A percentile compares a stretch with the other conserved stretches of the same genome.
Conservation (phyloP, 129 eudicot species). For the Flaveria bidentis region DNA sequence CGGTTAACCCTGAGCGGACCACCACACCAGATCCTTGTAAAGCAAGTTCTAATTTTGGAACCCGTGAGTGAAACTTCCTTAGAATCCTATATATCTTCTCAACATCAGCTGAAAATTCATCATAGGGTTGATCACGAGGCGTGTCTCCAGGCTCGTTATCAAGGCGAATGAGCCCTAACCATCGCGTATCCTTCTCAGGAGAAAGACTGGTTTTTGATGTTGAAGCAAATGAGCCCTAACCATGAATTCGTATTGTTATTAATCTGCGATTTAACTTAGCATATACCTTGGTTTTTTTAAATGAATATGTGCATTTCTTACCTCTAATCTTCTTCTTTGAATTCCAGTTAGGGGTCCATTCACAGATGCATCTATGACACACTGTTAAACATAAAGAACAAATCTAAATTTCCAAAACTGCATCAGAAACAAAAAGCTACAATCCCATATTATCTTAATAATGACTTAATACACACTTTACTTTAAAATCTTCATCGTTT, state of each 20-base stretch:
- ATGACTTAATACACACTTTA: background rate
- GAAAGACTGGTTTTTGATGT: constrained; percentile 14
- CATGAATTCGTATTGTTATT: constrained; percentile 8
- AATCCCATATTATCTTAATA: background rate
- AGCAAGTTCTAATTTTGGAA: constrained; percentile 82
- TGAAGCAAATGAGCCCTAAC: constrained; percentile 42
- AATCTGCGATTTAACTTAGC: too few relatives aligned
- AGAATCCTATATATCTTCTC: constrained; percentile 71
- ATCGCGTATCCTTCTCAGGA: constrained; percentile 26
- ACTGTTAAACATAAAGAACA: too few relatives aligned
- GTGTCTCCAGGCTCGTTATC: constrained; percentile 37
- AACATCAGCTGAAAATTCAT: constrained; percentile 73
- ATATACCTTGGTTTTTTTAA: too few relatives aligned
- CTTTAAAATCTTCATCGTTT: background rate
- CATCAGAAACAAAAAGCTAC: too few relatives aligned
- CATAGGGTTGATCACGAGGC: constrained; percentile 41
- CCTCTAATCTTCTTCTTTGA: constrained; percentile 17
- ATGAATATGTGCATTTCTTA: background rate
- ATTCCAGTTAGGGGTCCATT: background rate
- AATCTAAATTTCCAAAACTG: too few relatives aligned
- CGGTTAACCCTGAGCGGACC: constrained; percentile 64
- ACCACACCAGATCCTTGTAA: constrained; percentile 72
- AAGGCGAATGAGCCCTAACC: constrained; percentile 52
- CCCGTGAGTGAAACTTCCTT: constrained; percentile 75
- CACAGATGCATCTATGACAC: constrained; percentile 5